Conservation (phyloP, 163 green algal species). For the Scenedesmus sp. region DNA sequence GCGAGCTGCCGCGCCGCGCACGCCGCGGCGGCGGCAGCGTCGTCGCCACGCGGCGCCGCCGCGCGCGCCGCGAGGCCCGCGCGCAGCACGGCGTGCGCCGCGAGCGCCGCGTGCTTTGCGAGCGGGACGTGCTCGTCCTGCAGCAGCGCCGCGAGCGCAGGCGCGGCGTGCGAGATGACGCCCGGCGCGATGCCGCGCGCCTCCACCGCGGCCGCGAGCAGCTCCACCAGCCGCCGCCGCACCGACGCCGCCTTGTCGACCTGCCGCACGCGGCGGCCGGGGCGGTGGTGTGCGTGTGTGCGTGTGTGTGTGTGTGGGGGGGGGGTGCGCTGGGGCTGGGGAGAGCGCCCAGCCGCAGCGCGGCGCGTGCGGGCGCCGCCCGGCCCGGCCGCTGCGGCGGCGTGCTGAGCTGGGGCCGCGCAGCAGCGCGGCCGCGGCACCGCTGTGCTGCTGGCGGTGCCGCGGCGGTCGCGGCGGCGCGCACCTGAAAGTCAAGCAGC, state of each 20-base stretch:
- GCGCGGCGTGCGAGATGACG: conserved; percentile 14
- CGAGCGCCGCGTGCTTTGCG: conserved; percentile 10
- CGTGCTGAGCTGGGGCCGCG: too few relatives aligned
- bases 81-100: conserved; percentile 26
- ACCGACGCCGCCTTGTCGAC: conserved; percentile 31
- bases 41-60: neutral
- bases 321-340: too few relatives aligned
- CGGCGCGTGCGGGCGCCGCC: too few relatives aligned
- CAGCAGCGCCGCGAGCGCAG: conserved; percentile 1
- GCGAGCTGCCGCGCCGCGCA: too few relatives aligned
- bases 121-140: conserved; percentile 1
- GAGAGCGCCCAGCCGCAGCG: too few relatives aligned
- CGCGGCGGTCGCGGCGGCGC: neutral
- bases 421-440: too few relatives aligned
- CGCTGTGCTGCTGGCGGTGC: neutral
- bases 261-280: neutral
- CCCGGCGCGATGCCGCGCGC: conserved; percentile 10
- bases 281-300: neutral
- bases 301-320: too few relatives aligned
- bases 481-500: conserved; percentile 36
- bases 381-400: too few relatives aligned
- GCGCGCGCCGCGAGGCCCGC: conserved; percentile 7
- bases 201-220: conserved; percentile 16
- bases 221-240: conserved; percentile 1
- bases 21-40: too few relatives aligned